A percentile compares a stretch with the other conserved stretches of the same genome.
Evolutionary conservation across 1,284 basidiomycete genomes (phyloP).

Genomic region (Cryptococcus deneoformans): DNA sequence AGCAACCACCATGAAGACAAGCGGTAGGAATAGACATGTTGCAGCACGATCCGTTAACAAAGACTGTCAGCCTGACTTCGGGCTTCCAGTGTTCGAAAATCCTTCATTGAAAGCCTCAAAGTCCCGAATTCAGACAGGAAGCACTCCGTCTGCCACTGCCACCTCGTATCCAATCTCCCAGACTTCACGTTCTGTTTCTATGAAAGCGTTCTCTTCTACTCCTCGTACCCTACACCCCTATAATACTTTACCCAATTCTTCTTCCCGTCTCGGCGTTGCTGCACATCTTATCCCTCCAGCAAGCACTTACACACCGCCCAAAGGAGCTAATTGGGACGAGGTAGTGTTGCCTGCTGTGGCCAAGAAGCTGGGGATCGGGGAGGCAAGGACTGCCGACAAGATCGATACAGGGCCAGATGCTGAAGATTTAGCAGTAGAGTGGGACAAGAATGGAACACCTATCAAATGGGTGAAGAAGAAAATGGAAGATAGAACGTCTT

Average conservation of each 20-base stretch:
- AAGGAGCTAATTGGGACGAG: constrained; percentile 50
- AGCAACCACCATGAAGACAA: constrained; percentile 8
- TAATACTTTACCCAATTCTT: constrained; percentile 2
- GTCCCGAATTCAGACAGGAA: constrained; percentile 2
- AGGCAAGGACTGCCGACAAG: constrained; percentile 2
- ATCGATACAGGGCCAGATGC: constrained; percentile 16
- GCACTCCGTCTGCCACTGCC: constrained; percentile 1
- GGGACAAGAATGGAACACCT: constrained; percentile 43
- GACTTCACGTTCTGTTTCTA: constrained; percentile 25
- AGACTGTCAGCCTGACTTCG: too few relatives aligned
- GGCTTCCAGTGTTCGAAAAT: too few relatives aligned
- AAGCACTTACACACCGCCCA: constrained; percentile 42
- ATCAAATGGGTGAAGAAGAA: constrained; percentile 39
- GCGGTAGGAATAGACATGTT: not conserved
- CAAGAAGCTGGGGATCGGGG: constrained; percentile 64
- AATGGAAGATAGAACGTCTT: not conserved
- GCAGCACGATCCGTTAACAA: too few relatives aligned
- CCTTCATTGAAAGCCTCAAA: not conserved
- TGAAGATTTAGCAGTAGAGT: constrained; percentile 44
- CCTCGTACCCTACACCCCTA: constrained; percentile 3
- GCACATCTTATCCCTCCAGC: constrained; percentile 44
- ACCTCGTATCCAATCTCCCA: not conserved
- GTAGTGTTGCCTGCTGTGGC: constrained; percentile 71
- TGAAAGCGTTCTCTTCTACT: constrained; percentile 18
- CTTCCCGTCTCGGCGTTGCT: constrained; percentile 31